These are phyloP conservation scores for Hibiscus mutabilis DNA, from an alignment of 345 rosid species.

Conservation along the genomic window DNA sequence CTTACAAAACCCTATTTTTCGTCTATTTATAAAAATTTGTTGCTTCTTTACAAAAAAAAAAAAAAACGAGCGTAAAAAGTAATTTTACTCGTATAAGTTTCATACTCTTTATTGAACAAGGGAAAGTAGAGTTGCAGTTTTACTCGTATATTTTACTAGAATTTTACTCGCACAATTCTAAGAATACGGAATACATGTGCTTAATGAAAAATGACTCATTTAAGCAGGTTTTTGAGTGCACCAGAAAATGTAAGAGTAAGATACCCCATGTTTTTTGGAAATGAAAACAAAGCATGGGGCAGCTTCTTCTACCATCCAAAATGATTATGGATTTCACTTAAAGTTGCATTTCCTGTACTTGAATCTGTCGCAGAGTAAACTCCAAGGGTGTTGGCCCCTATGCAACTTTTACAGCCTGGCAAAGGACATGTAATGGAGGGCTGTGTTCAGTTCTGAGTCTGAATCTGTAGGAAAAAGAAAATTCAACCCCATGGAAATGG, in stretches of 20 bases:
- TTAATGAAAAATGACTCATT: too few relatives aligned
- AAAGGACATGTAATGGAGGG: background rate
- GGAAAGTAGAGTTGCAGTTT: too few relatives aligned
- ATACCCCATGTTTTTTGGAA: slow-evolving; percentile 4
- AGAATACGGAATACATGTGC: too few relatives aligned
- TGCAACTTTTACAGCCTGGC: slow-evolving; percentile 6
- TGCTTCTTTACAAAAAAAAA: too few relatives aligned
- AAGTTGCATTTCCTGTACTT: slow-evolving; percentile 15
- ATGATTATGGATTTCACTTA: slow-evolving; percentile 11
- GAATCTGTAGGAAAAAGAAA: background rate
- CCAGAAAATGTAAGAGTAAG: background rate
- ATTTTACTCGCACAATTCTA: too few relatives aligned
- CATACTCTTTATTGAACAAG: too few relatives aligned
- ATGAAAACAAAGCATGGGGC: background rate
- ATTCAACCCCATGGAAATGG: background rate
- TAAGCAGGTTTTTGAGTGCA: slow-evolving; percentile 3
- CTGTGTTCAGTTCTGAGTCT: background rate
- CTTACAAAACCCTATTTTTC: too few relatives aligned
- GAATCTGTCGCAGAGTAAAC: background rate
- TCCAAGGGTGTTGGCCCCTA: background rate
- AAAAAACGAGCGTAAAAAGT: too few relatives aligned
- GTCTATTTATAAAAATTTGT: too few relatives aligned
- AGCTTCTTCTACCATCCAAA: slow-evolving; percentile 5
- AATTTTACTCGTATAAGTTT: too few relatives aligned
- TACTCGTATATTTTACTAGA: too few relatives aligned